Base-by-base conservation (phyloP, 2,329 filamentous ascomycete genomes). In the Incumbomyces delicatus region DNA sequence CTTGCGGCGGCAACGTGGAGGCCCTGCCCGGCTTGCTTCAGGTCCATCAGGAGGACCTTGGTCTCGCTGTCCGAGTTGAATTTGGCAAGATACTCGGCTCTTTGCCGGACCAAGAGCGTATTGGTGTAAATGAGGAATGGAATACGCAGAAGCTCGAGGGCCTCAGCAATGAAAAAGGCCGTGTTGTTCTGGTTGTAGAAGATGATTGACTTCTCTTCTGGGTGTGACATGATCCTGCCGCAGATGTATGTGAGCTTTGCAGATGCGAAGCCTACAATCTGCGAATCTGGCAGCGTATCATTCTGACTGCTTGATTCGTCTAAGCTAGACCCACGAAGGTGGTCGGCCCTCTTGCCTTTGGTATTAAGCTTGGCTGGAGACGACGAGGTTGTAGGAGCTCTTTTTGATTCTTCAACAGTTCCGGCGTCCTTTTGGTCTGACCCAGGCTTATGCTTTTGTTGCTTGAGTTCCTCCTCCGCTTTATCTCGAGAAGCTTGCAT, bases 141-240 rank as follows among this genome's bases (percentile, higher is more conserved):
- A 40, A 82, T 65, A 7, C 77, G 72, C 1, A 83, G 64, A 29
- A 90, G 73, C 54, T 95, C 89, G 0, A 96, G 73, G 27, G 83
- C 80, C 59, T 88, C 81, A 0, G 87, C 85, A 33, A 95, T 76
- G 66, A 94, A 95, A 63, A 78, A 94, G 1, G 87, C 89, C 2
- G 85, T 75, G 56, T 94, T 90, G 50, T 92, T 84, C 29, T 85
- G 83, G 50, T 94, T 87, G 61, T 95, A 95, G 63, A 96, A 96
- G 8, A 95, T 76, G 44, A 95, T 78, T 2, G 94, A 92, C 63
- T 95, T 94, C 58, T 88, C 0, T 75, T 66, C 1, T 72, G 64
- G 44, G 51, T 89, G 72, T 44, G 75, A 70, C 4, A 81, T 63
- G 11, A 95, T 80, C 29, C 78, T 74, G 45, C 88, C 83, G 14